Base-by-base conservation (phyloP, 2,329 filamentous ascomycete species). In the Fusarium euwallaceae region DNA sequence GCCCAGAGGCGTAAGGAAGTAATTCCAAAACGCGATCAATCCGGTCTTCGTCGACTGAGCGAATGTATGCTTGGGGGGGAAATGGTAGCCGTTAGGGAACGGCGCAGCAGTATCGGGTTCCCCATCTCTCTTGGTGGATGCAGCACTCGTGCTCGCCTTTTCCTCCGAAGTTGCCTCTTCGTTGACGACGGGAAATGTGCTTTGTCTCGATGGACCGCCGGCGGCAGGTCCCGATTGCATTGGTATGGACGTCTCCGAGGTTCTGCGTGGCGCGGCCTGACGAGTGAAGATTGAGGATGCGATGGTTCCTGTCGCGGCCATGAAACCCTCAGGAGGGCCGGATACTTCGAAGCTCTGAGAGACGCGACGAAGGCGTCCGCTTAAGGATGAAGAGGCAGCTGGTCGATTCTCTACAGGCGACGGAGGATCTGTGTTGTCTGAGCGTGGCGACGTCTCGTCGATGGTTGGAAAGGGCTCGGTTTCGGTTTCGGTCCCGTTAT, bases 1-100 rank as follows among this genome's bases (percentile, higher is more conserved):
- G 4, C 95, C 94, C 64, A 93, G 82, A 0, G 93, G 93, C 0
- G 94, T 97, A 41, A 89, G 85, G 77, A 93, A 90, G 85, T 94
- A 97, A 62, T 90, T 88, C 90, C 91, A 92, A 79, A 93, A 94
- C 0, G 89, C 88, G 32, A 87, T 84, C 14, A 91, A 79, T 2
- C 88, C 90, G 62, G 91, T 89, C 22, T 82, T 84, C 2, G 90
- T 89, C 2, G 91, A 88, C 67, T 91, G 88, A 39, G 84, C 87
- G 85, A 88, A 90, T 0, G 90, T 83, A 76, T 91, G 90, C 65
- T 87, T 89, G 6, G 89, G 91, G 24, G 89, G 90, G 76, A 92
- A 92, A 78, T 92, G 88, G 77, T 92, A 92, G 48, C 91, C 90
- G 77, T 92, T 92, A n/a, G 87, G 84, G 72, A 89, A 91, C 65